Evolutionary conservation across 1,284 basidiomycete species (phyloP).

Genomic region (Pterula multifida): DNA sequence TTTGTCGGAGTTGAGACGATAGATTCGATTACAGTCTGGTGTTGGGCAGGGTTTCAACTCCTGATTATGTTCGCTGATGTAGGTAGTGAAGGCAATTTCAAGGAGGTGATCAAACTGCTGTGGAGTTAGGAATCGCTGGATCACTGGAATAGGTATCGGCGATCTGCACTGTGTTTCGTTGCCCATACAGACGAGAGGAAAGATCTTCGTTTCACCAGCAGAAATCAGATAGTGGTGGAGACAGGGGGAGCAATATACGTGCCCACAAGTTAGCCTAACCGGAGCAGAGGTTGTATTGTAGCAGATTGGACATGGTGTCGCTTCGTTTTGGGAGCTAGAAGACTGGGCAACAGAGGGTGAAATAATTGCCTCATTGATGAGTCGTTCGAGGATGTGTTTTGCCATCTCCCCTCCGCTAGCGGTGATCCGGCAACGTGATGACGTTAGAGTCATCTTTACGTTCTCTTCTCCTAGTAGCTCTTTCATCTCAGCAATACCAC

Average conservation of each 20-base stretch:
- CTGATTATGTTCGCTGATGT: constrained; percentile 40
- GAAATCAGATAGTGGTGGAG: constrained; percentile 42
- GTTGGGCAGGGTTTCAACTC: constrained; percentile 66
- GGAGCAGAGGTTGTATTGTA: constrained; percentile 40
- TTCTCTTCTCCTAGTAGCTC: constrained; percentile 25
- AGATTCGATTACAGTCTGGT: constrained; percentile 62
- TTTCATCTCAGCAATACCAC: constrained; percentile 17
- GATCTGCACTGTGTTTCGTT: constrained; percentile 40
- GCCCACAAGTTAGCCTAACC: constrained; percentile 44
- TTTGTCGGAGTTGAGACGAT: constrained; percentile 39
- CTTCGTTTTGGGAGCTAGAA: constrained; percentile 10
- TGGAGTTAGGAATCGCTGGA: constrained; percentile 33
- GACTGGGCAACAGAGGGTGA: constrained; percentile 8
- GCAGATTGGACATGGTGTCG: constrained; percentile 41
- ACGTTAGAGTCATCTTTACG: constrained; percentile 22
- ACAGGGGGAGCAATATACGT: constrained; percentile 53
- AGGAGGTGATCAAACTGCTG: constrained; percentile 41
- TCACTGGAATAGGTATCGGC: constrained; percentile 36
- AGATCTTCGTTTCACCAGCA: constrained; percentile 33
- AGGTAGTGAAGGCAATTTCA: constrained; percentile 41
- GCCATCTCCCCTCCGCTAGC: constrained; percentile 21
- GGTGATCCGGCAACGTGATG: constrained; percentile 22
- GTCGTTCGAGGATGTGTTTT: constrained; percentile 24
- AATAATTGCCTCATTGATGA: constrained; percentile 17
- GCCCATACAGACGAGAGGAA: constrained; percentile 59